These are phyloP conservation scores for Phytophthora idaei DNA, from an alignment of 352 stramenopile genomes.

Conservation along the genomic window DNA sequence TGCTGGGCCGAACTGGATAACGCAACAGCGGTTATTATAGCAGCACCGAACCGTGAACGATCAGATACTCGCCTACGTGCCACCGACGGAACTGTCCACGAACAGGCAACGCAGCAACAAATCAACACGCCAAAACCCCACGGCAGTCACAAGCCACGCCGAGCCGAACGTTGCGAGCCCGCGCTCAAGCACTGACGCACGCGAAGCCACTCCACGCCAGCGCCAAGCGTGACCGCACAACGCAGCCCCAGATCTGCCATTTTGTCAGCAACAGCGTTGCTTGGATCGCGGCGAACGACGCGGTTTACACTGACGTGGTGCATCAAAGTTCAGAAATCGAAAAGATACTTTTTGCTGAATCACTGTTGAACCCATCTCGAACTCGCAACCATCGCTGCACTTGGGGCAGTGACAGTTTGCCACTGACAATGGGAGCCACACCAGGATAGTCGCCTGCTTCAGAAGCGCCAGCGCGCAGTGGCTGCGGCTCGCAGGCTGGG, in stretches of 20 bases:
- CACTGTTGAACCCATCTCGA: constrained; percentile 5
- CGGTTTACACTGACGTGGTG: too few relatives aligned
- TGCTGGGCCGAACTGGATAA: constrained; percentile 1
- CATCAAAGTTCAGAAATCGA: constrained; percentile 3
- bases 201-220: neutral
- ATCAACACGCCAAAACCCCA: constrained; percentile 18
- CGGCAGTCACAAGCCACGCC: constrained; percentile 10
- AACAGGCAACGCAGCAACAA: constrained; percentile 32
- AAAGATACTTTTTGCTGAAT: constrained; percentile 10
- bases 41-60: constrained; percentile 17
- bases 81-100: constrained; percentile 27
- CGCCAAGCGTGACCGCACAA: constrained; percentile 4
- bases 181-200: constrained; percentile 8
- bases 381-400: neutral
- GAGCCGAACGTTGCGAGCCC: constrained; percentile 15
- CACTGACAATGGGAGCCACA: constrained; percentile 1
- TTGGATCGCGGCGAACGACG: neutral
- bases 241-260: neutral
- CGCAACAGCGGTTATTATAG: constrained; percentile 6
- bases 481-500: neutral
- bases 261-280: neutral
- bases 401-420: neutral
- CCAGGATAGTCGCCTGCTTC: constrained; percentile 13
- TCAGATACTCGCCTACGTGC: constrained; percentile 19
- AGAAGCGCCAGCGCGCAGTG: constrained; percentile 8